These are phyloP conservation scores for Naganishia sp. DNA, from an alignment of 1,284 basidiomycete genomes.

Conservation along the genomic window DNA sequence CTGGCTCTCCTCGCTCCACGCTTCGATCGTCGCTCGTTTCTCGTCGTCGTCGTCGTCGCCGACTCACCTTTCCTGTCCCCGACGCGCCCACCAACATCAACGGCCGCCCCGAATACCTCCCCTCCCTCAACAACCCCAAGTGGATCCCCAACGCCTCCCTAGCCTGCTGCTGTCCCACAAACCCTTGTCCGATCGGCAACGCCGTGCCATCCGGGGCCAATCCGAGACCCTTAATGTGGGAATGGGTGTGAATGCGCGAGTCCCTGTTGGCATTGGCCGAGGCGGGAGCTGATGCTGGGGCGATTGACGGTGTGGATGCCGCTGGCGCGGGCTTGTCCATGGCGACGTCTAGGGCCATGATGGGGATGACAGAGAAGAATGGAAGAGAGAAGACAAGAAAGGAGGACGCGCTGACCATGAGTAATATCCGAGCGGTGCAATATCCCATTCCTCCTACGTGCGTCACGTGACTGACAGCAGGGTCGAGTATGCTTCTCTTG, in stretches of 20 bases:
- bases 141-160: slow-evolving; percentile 63
- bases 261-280: slow-evolving; percentile 51
- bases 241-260: slow-evolving; percentile 53
- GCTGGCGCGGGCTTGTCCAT: slow-evolving; percentile 2
- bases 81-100: slow-evolving; percentile 53
- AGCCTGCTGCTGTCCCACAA: slow-evolving; percentile 85
- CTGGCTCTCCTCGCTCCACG: neutral
- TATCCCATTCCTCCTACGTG: no score
- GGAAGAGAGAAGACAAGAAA: neutral
- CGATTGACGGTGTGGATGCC: neutral
- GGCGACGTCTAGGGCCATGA: slow-evolving; percentile 26
- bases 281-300: slow-evolving; percentile 51
- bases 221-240: slow-evolving; percentile 78
- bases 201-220: slow-evolving; percentile 82
- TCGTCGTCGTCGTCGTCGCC: neutral
- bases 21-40: neutral
- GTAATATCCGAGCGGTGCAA: neutral
- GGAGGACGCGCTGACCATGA: neutral
- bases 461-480: no score
- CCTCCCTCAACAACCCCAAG: slow-evolving; percentile 47
- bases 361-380: neutral
- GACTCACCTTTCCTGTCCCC: slow-evolving; percentile 53
- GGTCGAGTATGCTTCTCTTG: no score
- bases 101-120: slow-evolving; percentile 51
- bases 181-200: slow-evolving; percentile 72